Evolutionary conservation across 78 protist species (phyloP), one percentile per base, ranked within the genome.

Genomic region (Guillardia theta): DNA sequence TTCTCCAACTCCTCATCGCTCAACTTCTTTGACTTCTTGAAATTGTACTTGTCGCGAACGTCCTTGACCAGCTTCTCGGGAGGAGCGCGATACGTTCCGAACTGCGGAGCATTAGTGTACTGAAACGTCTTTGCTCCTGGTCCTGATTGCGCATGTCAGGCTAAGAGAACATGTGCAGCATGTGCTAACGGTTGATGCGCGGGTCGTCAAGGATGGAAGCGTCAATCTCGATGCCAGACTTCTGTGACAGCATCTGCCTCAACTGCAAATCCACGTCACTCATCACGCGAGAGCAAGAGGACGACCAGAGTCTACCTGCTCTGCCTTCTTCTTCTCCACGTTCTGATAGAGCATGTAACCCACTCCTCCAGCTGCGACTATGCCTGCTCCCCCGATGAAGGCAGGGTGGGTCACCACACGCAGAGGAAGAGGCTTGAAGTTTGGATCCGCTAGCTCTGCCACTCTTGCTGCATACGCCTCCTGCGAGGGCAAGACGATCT

Each of bases 171-270:
- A n/a, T n/a, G n/a, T n/a, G n/a, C n/a, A n/a, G n/a, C n/a, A n/a
- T n/a, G n/a, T n/a, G n/a, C n/a, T n/a, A n/a, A n/a, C 83, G 33
- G 83, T 70, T 70, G 41, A 70, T 24, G 36, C 83, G 9, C 5
- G 83, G 46, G 10, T 70, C 83, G 83, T 70, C 83, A 24, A 70
- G 83, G 83, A 70, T 70, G 41, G 83, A 70, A 43, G 83, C 83
- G 36, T 70, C 83, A 24, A 70, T 70, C 46, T 6, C 22, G 83
- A 70, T 43, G 36, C 83, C 83, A 36, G 83, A 70, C 36, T 24
- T 12, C 15, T 36, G 36, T 43, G 9, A 22, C 36, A 70, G 83
- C 83, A 70, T 15, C 46, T 6, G n/a, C 8, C 83, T 36, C 36
- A 22, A 58, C 70, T 58, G 70, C 70, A 6, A 58, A 27, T 6